Conservation (phyloP, 202 grass and related monocot species). For the Zoysia matrella region DNA sequence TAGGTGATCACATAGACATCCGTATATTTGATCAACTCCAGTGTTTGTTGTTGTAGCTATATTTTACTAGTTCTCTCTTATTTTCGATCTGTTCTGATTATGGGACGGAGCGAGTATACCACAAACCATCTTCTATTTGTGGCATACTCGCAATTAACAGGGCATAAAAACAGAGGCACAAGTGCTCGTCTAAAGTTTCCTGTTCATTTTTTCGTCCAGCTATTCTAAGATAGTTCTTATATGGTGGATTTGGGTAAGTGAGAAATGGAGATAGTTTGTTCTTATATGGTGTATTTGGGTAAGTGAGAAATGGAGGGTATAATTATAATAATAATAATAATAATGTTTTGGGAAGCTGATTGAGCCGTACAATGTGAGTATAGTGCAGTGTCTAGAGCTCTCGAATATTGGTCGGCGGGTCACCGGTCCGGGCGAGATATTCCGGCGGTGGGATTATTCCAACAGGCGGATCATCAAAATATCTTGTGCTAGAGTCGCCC, state of each 20-base stretch:
- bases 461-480: slow-evolving; percentile 18
- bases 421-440: slow-evolving; percentile 15
- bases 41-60: not conserved
- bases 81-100: no score
- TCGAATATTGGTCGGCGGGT: not conserved
- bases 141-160: no score
- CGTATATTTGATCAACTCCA: not conserved
- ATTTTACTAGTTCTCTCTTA: not conserved
- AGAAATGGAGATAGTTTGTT: no score
- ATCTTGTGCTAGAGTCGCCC: not conserved
- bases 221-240: not conserved
- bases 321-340: no score
- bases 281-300: not conserved
- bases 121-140: no score
- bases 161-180: not conserved
- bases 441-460: not conserved
- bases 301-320: no score
- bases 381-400: not conserved
- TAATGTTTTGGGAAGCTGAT: not conserved
- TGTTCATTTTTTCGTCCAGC: not conserved
- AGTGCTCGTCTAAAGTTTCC: not conserved
- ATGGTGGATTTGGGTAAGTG: no score
- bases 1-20: not conserved
- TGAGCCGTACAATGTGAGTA: not conserved
- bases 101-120: no score